Evolutionary conservation across 371 early-diverging fungal species (phyloP), one percentile per base, ranked within the genome.

Genomic region (Dichotomocladium elegans): DNA sequence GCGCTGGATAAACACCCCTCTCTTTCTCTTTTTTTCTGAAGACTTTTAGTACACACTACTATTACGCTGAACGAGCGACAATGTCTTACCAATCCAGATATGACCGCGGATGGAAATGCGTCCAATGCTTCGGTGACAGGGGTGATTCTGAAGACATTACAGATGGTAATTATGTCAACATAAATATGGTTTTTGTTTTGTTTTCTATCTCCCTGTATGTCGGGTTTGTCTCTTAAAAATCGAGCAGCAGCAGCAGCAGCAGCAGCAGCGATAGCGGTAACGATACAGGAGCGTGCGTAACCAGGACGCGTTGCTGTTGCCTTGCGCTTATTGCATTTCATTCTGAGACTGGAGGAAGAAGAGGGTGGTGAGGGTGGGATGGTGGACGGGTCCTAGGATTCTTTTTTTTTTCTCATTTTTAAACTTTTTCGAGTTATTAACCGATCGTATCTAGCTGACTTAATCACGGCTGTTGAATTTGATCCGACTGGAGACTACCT

Each of bases 51-150:
- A 35, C 6, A 35, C 35, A 35, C 12, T 34, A 34, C 35, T 2
- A 3, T 34, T 2, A n/a, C n/a, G n/a, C n/a, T 37, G 5, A 0
- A 15, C 37, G n/a, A 15, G 37, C 37, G 15, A 21, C 46, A 45
- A 54, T 54, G 54, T 17, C 53, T 34, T 45, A 54, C 30, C 46
- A 65, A 60, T n/a, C n/a, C n/a, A n/a, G n/a, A n/a, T n/a, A n/a
- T n/a, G 89, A 89, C 58, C 69, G 75, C 64, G 77, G 82, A 35
- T 94, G 94, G 94, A 91, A 88, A 68, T 94, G 94, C 68, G 91
- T 95, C 40, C 96, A 96, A 70, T 95, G 95, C 77, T 96, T 96
- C 79, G 96, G 96, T 53, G 96, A 96, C 79, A 96, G 95, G 75
- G 93, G 93, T 47, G 96, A 96, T 57, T 81, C 91, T 51, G 92